A percentile compares a stretch with the other conserved stretches of the same genome.
These are phyloP conservation scores for Diaporthe ampelina DNA, from an alignment of 2,329 filamentous ascomycete species.

Conservation along the genomic window DNA sequence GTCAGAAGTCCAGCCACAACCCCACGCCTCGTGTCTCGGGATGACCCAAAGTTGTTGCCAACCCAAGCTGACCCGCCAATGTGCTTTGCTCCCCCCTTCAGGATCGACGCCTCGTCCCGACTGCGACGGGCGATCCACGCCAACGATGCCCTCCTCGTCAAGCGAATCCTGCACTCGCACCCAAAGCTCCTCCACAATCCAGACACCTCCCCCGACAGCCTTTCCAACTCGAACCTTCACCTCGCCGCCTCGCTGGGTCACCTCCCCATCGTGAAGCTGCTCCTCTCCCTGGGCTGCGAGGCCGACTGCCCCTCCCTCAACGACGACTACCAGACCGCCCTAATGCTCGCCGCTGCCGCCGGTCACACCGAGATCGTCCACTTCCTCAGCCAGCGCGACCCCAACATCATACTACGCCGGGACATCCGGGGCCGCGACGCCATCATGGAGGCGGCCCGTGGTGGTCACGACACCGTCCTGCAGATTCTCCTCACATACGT, in stretches of 20 bases:
- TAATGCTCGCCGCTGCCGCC: constrained; percentile 81
- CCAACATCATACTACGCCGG: constrained; percentile 72
- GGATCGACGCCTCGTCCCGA: constrained; percentile 83
- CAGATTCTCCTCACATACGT: constrained; percentile 75
- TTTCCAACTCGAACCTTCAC: constrained; percentile 88
- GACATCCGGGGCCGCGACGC: constrained; percentile 80
- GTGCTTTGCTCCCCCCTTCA: constrained; percentile 49
- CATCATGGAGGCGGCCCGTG: constrained; percentile 74
- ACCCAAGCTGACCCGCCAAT: neutral
- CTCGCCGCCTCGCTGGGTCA: constrained; percentile 82
- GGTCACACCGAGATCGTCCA: constrained; percentile 82
- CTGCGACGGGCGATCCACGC: constrained; percentile 85
- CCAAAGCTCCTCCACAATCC: constrained; percentile 82
- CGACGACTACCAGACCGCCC: constrained; percentile 82
- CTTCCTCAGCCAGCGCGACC: constrained; percentile 75
- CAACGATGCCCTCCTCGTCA: constrained; percentile 79
- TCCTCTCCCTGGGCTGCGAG: constrained; percentile 84
- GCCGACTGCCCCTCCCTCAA: constrained; percentile 77
- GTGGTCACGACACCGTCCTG: constrained; percentile 74
- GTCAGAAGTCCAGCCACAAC: constrained; percentile 3
- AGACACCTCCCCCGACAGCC: constrained; percentile 74
- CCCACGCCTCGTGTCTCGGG: neutral
- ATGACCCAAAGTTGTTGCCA: neutral
- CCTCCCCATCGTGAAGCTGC: constrained; percentile 75
- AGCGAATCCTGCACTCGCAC: constrained; percentile 82